These are phyloP conservation scores for Mycena metata DNA, from an alignment of 768 basidiomycete species.

Conservation along the genomic window DNA sequence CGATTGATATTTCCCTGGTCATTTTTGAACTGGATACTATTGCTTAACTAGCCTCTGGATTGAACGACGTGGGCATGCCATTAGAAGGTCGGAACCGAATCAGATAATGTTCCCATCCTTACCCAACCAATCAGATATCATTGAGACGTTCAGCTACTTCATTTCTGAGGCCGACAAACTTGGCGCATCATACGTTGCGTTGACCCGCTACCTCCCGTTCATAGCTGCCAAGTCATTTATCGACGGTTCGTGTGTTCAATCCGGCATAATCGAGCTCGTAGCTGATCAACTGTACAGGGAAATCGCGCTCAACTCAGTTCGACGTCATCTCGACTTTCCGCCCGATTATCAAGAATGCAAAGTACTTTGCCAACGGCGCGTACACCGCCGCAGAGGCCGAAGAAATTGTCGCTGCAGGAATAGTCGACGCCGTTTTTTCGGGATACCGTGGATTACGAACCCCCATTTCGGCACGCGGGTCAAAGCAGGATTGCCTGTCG, in stretches of 20 bases:
- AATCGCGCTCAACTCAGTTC: background rate
- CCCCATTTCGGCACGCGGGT: constrained; percentile 56
- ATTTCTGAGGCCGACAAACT: constrained; percentile 36
- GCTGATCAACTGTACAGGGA: background rate
- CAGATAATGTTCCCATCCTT: background rate
- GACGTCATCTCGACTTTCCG: constrained; percentile 48
- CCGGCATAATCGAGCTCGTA: background rate
- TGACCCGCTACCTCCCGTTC: constrained; percentile 44
- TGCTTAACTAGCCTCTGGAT: background rate
- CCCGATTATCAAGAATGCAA: constrained; percentile 46
- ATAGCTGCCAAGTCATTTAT: constrained; percentile 43
- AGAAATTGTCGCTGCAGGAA: constrained; percentile 48
- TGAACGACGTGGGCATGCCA: constrained; percentile 37
- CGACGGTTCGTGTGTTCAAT: constrained; percentile 28
- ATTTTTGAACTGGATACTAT: too few relatives aligned
- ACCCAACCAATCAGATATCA: constrained; percentile 30
- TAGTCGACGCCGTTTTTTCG: constrained; percentile 55
- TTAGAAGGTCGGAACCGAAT: background rate
- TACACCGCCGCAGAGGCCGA: constrained; percentile 55
- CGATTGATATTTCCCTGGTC: too few relatives aligned
- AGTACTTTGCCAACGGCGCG: constrained; percentile 53
- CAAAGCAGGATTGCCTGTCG: constrained; percentile 49
- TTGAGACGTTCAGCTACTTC: constrained; percentile 40
- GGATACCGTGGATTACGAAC: constrained; percentile 54
- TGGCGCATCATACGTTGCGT: constrained; percentile 46